Conservation (phyloP, 352 stramenopile genomes). For the Poterioochromonas sp. region DNA sequence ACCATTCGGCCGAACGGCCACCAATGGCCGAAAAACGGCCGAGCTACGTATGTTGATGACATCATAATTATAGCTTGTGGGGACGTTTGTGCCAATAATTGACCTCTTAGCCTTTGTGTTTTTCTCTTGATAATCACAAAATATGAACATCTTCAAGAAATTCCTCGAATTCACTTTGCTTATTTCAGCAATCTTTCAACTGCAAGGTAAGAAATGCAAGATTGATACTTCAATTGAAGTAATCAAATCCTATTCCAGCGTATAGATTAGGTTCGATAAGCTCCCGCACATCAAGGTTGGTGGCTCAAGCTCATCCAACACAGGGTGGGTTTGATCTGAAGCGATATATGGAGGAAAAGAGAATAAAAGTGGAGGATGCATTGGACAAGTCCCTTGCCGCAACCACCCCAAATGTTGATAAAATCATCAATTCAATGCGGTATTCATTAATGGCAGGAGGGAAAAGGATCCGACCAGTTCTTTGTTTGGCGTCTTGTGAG, state of each 20-base stretch:
- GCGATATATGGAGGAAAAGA: slow-evolving; percentile 33
- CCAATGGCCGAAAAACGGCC: no score
- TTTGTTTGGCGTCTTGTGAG: slow-evolving; percentile 64
- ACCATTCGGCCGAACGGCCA: no score
- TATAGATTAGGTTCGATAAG: no score
- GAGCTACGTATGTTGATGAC: no score
- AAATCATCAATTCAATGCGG: slow-evolving; percentile 58
- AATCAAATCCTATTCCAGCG: no score
- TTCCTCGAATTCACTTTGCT: not conserved
- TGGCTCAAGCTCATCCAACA: no score
- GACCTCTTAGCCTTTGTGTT: no score
- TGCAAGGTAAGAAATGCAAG: not conserved
- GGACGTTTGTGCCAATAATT: no score
- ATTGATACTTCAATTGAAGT: not conserved
- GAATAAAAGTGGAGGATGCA: slow-evolving; percentile 27
- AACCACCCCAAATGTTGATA: slow-evolving; percentile 50
- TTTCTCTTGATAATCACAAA: no score
- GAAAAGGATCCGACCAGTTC: slow-evolving; percentile 63
- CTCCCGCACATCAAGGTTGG: no score
- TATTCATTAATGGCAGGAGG: slow-evolving; percentile 70
- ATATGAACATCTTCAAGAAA: no score
- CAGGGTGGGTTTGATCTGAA: slow-evolving; percentile 13
- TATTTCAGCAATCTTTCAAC: not conserved
- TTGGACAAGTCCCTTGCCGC: slow-evolving; percentile 26
- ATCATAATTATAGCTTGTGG: no score